Conservation (phyloP, 495 filamentous ascomycete genomes). For the Chaetomidium leptoderma region DNA sequence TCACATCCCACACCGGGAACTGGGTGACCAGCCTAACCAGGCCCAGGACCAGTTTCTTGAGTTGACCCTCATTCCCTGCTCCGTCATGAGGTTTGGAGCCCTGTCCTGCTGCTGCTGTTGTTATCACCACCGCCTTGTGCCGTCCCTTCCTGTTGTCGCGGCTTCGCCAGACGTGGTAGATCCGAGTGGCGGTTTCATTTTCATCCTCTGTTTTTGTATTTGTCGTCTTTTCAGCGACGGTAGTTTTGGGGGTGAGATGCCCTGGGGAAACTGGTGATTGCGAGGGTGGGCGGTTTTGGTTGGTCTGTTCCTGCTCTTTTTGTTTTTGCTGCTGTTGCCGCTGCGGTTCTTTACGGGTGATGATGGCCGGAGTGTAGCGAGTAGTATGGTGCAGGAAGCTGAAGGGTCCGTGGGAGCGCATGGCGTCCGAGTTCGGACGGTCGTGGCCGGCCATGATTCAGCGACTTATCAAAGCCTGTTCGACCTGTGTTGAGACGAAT, state of each 20-base stretch:
- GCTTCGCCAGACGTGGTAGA: slow-evolving; percentile 44
- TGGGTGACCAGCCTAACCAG: slow-evolving; percentile 53
- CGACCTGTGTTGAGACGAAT: not conserved
- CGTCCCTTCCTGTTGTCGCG: slow-evolving; percentile 69
- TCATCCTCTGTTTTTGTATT: not conserved
- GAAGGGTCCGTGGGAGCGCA: slow-evolving; percentile 16
- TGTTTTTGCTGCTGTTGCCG: not conserved
- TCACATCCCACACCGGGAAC: slow-evolving; percentile 66
- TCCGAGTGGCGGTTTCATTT: not conserved
- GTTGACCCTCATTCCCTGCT: not conserved
- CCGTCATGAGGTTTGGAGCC: no score
- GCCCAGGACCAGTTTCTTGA: slow-evolving; percentile 38
- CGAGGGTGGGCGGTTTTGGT: not conserved
- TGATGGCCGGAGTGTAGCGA: slow-evolving; percentile 11
- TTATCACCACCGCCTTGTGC: slow-evolving; percentile 50
- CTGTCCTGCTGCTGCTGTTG: no score
- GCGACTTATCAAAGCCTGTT: not conserved
- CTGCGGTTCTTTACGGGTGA: not conserved
- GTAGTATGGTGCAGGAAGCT: slow-evolving; percentile 29
- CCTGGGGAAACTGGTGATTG: no score
- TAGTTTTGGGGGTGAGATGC: not conserved
- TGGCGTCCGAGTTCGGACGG: not conserved
- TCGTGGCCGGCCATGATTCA: not conserved
- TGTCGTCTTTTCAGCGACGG: no score
- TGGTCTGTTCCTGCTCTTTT: not conserved